Conservation (phyloP, 2,329 filamentous ascomycete species). For the Cercospora nicotianae region DNA sequence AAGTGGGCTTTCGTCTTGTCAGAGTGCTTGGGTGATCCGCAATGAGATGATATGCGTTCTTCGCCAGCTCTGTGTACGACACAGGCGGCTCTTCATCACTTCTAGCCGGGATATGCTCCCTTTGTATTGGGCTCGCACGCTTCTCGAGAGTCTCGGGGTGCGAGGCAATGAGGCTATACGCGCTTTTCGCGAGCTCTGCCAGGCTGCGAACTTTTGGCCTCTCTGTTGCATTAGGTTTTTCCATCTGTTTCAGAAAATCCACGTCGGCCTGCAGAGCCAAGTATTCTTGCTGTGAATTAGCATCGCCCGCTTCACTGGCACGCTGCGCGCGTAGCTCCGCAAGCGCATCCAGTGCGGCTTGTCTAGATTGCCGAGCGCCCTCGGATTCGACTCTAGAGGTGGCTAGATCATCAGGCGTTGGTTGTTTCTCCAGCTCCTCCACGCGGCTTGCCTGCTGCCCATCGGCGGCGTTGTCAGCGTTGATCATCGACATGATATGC, state of each 20-base stretch:
- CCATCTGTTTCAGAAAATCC: not conserved
- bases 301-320: not conserved
- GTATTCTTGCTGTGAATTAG: constrained; percentile 1
- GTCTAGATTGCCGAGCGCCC: not conserved
- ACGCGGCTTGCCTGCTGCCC: not conserved
- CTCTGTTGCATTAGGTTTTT: not conserved
- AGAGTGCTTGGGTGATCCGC: constrained; percentile 6
- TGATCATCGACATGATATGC: constrained; percentile 2
- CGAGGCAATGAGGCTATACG: constrained; percentile 5
- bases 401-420: not conserved
- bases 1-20: not conserved
- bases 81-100: not conserved
- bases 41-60: constrained; percentile 12
- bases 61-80: constrained; percentile 4
- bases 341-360: not conserved
- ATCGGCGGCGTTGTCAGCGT: not conserved
- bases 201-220: not conserved
- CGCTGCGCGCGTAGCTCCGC: not conserved
- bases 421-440: not conserved
- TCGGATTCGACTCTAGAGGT: not conserved
- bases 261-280: constrained; percentile 11
- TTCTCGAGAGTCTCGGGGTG: constrained; percentile 1
- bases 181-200: constrained; percentile 7
- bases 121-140: not conserved
- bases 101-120: not conserved